These are phyloP conservation scores for Botrytis hyacinthi DNA, from an alignment of 2,329 filamentous ascomycete species.

Conservation along the genomic window DNA sequence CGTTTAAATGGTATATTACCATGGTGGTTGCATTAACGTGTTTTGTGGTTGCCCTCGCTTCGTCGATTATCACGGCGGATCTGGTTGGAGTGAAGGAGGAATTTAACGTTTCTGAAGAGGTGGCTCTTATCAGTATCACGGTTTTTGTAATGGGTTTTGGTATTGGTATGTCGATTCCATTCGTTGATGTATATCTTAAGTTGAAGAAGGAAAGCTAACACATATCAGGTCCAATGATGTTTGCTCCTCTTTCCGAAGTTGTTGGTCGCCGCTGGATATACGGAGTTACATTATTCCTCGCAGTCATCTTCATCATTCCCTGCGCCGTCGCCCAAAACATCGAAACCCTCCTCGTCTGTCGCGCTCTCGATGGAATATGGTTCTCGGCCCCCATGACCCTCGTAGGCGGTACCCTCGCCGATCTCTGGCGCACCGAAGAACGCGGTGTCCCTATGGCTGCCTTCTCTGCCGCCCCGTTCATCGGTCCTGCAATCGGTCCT, in stretches of 20 bases:
- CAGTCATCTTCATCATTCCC: slow-evolving; percentile 77
- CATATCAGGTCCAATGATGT: slow-evolving; percentile 65
- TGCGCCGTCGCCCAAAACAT: slow-evolving; percentile 77
- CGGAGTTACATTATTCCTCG: slow-evolving; percentile 45
- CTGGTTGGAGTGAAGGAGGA: slow-evolving; percentile 60
- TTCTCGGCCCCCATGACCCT: slow-evolving; percentile 86
- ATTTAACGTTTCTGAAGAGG: slow-evolving; percentile 70
- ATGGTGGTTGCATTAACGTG: slow-evolving; percentile 78
- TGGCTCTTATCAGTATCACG: slow-evolving; percentile 68
- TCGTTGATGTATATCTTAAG: too few species aligned
- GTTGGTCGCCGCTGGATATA: slow-evolving; percentile 72
- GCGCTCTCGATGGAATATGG: slow-evolving; percentile 76
- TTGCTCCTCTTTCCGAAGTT: slow-evolving; percentile 76
- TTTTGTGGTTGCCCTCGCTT: slow-evolving; percentile 64
- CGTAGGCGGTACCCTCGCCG: slow-evolving; percentile 77
- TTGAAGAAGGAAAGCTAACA: not conserved
- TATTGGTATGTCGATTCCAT: slow-evolving; percentile 51
- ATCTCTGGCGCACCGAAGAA: slow-evolving; percentile 82
- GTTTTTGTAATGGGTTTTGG: slow-evolving; percentile 82
- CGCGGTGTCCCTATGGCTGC: slow-evolving; percentile 84
- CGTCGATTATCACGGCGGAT: slow-evolving; percentile 76
- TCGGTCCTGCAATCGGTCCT: slow-evolving; percentile 75
- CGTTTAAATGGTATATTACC: slow-evolving; percentile 78
- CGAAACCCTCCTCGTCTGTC: slow-evolving; percentile 70
- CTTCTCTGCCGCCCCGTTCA: slow-evolving; percentile 78